Percentiles rank a stretch among this genome's conserved stretches.
Conservation (phyloP, 352 stramenopile species). For the Pythium scleroteichum region DNA sequence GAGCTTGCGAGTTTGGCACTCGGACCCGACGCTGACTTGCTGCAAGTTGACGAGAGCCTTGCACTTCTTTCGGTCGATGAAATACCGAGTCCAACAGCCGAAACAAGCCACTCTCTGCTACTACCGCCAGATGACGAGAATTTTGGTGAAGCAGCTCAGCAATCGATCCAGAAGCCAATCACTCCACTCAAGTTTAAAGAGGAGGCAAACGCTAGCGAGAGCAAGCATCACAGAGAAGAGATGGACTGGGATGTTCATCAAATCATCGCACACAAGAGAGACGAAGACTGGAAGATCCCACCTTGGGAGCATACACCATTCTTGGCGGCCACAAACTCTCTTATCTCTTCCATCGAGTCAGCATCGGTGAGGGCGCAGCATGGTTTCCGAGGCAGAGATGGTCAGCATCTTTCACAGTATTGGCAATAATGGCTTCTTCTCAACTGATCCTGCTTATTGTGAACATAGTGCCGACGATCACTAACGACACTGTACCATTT, state of each 20-base stretch:
- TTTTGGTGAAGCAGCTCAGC: no score
- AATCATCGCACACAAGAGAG: slow-evolving; percentile 10
- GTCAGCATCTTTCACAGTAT: no score
- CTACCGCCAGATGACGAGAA: no score
- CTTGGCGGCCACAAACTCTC: slow-evolving; percentile 7
- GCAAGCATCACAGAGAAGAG: background rate
- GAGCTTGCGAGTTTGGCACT: slow-evolving; percentile 24
- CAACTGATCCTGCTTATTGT: no score
- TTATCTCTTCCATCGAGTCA: no score
- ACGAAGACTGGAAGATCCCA: background rate
- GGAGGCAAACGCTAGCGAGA: background rate
- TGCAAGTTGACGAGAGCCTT: slow-evolving; percentile 24
- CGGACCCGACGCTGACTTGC: slow-evolving; percentile 17
- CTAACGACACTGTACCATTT: no score
- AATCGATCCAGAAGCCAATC: no score
- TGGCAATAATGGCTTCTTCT: no score
- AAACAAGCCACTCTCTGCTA: no score
- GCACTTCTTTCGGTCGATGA: slow-evolving; percentile 11
- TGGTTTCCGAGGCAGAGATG: no score
- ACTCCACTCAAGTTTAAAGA: background rate
- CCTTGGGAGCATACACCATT: background rate
- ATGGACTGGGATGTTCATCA: slow-evolving; percentile 5
- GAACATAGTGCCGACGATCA: no score
- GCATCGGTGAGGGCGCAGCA: no score
- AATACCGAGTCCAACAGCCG: background rate